Conservation (phyloP, 768 basidiomycete genomes). For the Trametes cinnabarina region DNA sequence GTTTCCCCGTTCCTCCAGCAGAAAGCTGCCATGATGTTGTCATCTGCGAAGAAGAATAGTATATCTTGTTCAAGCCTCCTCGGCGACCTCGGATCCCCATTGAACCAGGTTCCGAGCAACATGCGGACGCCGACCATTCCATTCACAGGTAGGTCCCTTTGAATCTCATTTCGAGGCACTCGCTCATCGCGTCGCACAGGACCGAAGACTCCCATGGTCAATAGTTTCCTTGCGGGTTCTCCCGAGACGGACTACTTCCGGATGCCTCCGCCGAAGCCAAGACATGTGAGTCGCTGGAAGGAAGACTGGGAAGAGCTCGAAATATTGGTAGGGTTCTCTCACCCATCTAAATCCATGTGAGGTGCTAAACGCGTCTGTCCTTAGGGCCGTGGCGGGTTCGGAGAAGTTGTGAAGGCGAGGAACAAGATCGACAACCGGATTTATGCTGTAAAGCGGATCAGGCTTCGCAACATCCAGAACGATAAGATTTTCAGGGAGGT, state of each 20-base stretch:
- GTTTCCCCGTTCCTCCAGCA: constrained; percentile 52
- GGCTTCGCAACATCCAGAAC: constrained; percentile 71
- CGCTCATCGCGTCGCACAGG: constrained; percentile 25
- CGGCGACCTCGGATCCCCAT: constrained; percentile 35
- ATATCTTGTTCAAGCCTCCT: constrained; percentile 58
- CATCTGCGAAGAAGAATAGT: constrained; percentile 52
- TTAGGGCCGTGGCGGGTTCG: constrained; percentile 87
- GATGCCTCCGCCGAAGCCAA: constrained; percentile 36
- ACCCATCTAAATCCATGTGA: not conserved
- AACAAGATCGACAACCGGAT: constrained; percentile 85
- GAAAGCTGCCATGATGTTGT: constrained; percentile 59
- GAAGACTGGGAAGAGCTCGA: constrained; percentile 95
- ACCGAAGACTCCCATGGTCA: constrained; percentile 51
- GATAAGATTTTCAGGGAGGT: constrained; percentile 93
- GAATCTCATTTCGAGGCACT: not conserved
- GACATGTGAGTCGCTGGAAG: constrained; percentile 78
- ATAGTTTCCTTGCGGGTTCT: constrained; percentile 43
- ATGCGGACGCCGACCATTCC: constrained; percentile 27
- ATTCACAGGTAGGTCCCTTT: constrained; percentile 24
- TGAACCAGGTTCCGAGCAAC: not conserved
- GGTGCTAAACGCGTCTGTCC: not conserved
- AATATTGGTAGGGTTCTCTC: constrained; percentile 50
- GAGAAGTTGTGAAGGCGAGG: constrained; percentile 91
- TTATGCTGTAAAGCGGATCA: constrained; percentile 91
- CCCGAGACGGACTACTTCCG: constrained; percentile 69